A percentile compares a stretch with the other conserved stretches of the same genome.
Evolutionary conservation across 805 yeast genomes (phyloP).

Genomic region (Metschnikowia gelsemii): DNA sequence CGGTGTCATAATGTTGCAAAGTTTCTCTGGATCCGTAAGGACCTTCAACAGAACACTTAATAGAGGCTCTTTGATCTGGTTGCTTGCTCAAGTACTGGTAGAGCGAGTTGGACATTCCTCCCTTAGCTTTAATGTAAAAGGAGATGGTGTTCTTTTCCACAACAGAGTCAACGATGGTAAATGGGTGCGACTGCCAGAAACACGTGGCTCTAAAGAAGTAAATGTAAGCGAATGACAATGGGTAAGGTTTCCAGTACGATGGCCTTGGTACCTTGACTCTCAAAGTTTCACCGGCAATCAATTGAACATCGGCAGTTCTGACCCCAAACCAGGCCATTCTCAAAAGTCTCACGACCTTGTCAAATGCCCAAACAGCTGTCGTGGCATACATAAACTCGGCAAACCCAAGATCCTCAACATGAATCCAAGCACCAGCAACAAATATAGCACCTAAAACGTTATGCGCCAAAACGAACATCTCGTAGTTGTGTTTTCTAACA

Average conservation of each 20-base stretch:
- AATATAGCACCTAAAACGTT: constrained; percentile 44
- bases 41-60: constrained; percentile 56
- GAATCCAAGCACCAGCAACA: constrained; percentile 57
- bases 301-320: constrained; percentile 36
- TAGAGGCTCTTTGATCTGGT: constrained; percentile 33
- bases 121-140: constrained; percentile 50
- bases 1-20: constrained; percentile 46
- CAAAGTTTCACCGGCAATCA: constrained; percentile 47
- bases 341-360: constrained; percentile 37
- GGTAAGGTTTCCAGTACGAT: constrained; percentile 44
- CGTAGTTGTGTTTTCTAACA: constrained; percentile 57
- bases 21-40: constrained; percentile 56
- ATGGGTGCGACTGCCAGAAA: constrained; percentile 76
- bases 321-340: constrained; percentile 38
- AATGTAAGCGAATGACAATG: constrained; percentile 59
- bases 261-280: constrained; percentile 51
- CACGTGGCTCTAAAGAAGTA: constrained; percentile 51
- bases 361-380: constrained; percentile 41
- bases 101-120: constrained; percentile 54
- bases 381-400: constrained; percentile 38
- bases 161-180: constrained; percentile 52
- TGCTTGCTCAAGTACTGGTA: constrained; percentile 28
- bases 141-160: constrained; percentile 40
- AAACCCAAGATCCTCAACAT: constrained; percentile 48
- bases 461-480: constrained; percentile 49